Percentiles rank a stretch among this genome's conserved stretches.
These are phyloP conservation scores for Boletus sp. DNA, from an alignment of 768 basidiomycete species.

Conservation along the genomic window DNA sequence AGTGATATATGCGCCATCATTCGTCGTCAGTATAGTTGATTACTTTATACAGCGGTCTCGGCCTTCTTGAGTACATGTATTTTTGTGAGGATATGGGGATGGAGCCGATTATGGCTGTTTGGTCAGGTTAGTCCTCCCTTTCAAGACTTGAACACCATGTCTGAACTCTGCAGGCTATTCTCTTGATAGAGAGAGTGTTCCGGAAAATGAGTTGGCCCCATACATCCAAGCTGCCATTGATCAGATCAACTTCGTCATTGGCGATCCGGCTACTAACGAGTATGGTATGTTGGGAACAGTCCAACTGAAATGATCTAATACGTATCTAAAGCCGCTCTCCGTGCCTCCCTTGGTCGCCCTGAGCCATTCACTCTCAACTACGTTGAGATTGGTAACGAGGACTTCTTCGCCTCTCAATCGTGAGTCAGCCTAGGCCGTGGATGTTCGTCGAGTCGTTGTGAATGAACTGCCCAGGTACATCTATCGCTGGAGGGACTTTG, in stretches of 20 bases:
- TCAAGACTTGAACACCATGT: background rate
- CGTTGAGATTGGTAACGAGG: slow-evolving; percentile 59
- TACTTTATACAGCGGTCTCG: slow-evolving; percentile 43
- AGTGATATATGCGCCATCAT: slow-evolving; percentile 7
- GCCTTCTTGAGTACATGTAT: slow-evolving; percentile 52
- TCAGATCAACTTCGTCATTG: slow-evolving; percentile 64
- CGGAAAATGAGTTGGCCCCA: slow-evolving; percentile 43
- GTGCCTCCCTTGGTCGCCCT: slow-evolving; percentile 52
- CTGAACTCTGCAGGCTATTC: slow-evolving; percentile 40
- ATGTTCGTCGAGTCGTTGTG: background rate
- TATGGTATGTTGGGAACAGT: slow-evolving; percentile 23
- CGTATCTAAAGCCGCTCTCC: slow-evolving; percentile 40
- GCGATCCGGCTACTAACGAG: slow-evolving; percentile 43
- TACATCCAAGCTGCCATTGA: slow-evolving; percentile 56
- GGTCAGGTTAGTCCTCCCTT: slow-evolving; percentile 39
- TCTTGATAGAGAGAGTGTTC: slow-evolving; percentile 41
- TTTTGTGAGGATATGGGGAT: slow-evolving; percentile 55
- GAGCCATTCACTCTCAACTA: slow-evolving; percentile 49
- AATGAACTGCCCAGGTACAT: slow-evolving; percentile 34
- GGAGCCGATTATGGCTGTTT: slow-evolving; percentile 61
- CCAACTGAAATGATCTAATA: background rate
- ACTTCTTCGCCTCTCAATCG: slow-evolving; percentile 39
- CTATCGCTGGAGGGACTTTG: slow-evolving; percentile 52
- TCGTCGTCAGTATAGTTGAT: background rate
- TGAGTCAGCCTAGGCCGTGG: slow-evolving; percentile 15